Evolutionary conservation across 2,329 filamentous ascomycete genomes (phyloP).

Genomic region (Ciborinia camelliae): DNA sequence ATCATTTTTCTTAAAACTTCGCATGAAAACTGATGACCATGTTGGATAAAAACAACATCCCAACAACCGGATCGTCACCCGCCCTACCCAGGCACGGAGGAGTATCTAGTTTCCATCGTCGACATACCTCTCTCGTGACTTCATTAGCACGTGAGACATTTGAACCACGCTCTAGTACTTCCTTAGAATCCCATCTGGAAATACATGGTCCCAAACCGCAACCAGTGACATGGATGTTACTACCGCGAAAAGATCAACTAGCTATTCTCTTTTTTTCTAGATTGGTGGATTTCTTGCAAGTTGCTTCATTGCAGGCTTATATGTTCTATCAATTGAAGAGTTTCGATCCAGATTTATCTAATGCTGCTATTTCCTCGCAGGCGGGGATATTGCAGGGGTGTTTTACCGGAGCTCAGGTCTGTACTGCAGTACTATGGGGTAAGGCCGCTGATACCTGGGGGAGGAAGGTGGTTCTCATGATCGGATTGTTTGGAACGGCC

Average conservation of each 20-base stretch:
- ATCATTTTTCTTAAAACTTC: not conserved
- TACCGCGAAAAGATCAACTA: slow-evolving; percentile 76
- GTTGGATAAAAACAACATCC: slow-evolving; percentile 1
- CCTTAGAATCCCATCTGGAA: slow-evolving; percentile 10
- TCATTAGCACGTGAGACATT: slow-evolving; percentile 9
- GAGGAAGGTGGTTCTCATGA: slow-evolving; percentile 74
- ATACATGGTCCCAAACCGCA: slow-evolving; percentile 13
- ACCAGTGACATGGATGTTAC: slow-evolving; percentile 62
- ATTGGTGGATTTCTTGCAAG: slow-evolving; percentile 76
- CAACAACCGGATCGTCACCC: not conserved
- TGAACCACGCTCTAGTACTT: slow-evolving; percentile 6
- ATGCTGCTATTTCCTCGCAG: slow-evolving; percentile 69
- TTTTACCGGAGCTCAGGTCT: slow-evolving; percentile 78
- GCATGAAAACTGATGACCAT: not conserved
- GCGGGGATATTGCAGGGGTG: slow-evolving; percentile 74
- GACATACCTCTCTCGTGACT: slow-evolving; percentile 10
- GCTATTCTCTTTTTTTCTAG: slow-evolving; percentile 74
- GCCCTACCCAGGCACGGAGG: not conserved
- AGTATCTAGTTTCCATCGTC: slow-evolving; percentile 8
- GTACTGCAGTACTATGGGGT: slow-evolving; percentile 81
- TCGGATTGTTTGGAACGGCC: slow-evolving; percentile 68
- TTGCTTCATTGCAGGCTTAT: slow-evolving; percentile 66
- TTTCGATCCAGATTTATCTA: slow-evolving; percentile 55
- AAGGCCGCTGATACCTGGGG: slow-evolving; percentile 64
- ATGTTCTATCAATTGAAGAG: slow-evolving; percentile 87